Conservation (phyloP, 176 grass and related monocot species). For the Stipa capillata region DNA sequence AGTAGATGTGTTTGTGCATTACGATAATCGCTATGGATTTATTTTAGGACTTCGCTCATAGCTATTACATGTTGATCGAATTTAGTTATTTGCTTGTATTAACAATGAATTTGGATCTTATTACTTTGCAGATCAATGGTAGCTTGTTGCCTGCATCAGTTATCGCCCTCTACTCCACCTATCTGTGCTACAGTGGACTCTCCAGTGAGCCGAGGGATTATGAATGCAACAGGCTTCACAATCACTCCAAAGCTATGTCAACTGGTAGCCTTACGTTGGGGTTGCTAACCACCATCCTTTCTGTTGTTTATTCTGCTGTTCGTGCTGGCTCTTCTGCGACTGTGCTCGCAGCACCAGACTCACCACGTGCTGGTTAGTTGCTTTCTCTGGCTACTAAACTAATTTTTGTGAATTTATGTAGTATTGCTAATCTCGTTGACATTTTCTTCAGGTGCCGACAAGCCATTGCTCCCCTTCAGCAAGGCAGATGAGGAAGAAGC, state of each 20-base stretch:
- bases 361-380: slow-evolving; percentile 63
- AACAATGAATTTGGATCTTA: background rate
- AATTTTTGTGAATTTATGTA: background rate
- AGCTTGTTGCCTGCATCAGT: slow-evolving; percentile 91
- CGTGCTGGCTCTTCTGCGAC: slow-evolving; percentile 91
- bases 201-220: slow-evolving; percentile 98
- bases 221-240: slow-evolving; percentile 92
- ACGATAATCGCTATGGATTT: background rate
- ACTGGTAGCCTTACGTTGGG: slow-evolving; percentile 84
- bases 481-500: slow-evolving; percentile 66
- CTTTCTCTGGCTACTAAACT: background rate
- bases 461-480: slow-evolving; percentile 90
- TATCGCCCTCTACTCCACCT: slow-evolving; percentile 79
- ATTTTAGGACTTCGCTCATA: background rate
- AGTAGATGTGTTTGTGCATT: background rate
- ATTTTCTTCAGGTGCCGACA: slow-evolving; percentile 49
- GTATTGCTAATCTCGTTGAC: background rate
- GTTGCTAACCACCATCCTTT: slow-evolving; percentile 86
- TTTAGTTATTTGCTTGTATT: background rate
- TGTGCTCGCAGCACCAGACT: slow-evolving; percentile 67
- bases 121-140: slow-evolving; percentile 68
- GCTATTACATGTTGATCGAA: background rate
- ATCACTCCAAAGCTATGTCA: slow-evolving; percentile 92
- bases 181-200: slow-evolving; percentile 88
- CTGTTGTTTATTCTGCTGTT: slow-evolving; percentile 97